Base-by-base conservation (phyloP, 2,329 filamentous ascomycete genomes). In the Rhynchosporium secalis region DNA sequence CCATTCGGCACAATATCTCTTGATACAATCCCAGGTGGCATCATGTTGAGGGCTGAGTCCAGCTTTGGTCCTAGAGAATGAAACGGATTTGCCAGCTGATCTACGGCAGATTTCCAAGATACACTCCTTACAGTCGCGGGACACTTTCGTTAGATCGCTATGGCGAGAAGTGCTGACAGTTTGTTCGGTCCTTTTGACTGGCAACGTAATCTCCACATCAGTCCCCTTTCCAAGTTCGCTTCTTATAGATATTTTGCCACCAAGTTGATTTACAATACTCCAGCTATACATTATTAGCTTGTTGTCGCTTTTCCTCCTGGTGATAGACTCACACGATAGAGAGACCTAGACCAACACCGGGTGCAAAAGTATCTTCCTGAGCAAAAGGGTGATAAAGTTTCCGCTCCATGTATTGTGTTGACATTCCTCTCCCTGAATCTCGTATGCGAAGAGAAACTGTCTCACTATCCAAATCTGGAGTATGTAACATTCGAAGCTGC, bases 381-480 rank as follows among this genome's bases (percentile, higher is more conserved):
- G 79, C 76, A 66, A 88, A 88, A 0, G 85, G 83, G 0, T 81
- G 81, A 66, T 85, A 89, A 0, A 88, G 74, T 13, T 81, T 79
- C 3, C 81, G 80, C 28, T 82, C 78, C 59, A 87, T 76, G 64
- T 85, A 89, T 15, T 86, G 81, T 28, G 81, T 78, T 0, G 82
- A 84, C 67, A 89, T 88, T 12, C 86, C 86, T 26, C 60, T 81
- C 1, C 86, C 86, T 1, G 85, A 86, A 68, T 89, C 86, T 0
- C 78, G 77, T 13, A 89, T 81, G 0, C 77, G 81, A 20, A 84
- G 33, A 13, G 57, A 62, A 10, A 70, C 46, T 10, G 33, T 52
- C n/a, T 52, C 49, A 15, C 15, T 13, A 7, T 33, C 26, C 26
- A 33, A 38, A 8, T 43, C 56, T 45, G 29, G 51, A 33, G 5